Percentiles rank a stretch among this genome's conserved stretches.
Conservation (phyloP, 2,329 filamentous ascomycete genomes). For the Talaromyces albobiverticillius region DNA sequence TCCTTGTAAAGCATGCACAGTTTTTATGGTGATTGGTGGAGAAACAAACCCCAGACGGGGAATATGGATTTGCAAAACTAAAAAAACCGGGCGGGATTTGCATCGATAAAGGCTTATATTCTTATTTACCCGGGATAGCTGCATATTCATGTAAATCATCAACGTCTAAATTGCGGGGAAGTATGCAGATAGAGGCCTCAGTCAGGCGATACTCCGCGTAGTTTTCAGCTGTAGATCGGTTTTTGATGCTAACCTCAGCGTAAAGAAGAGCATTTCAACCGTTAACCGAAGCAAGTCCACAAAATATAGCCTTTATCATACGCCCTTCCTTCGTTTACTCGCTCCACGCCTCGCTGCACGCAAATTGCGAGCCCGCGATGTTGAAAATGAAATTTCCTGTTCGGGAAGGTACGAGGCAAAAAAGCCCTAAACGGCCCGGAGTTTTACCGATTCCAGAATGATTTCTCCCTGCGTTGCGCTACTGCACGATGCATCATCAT, state of each 20-base stretch:
- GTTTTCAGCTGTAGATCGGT: not conserved
- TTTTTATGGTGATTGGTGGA: not conserved
- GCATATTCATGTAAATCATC: not conserved
- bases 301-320: not conserved
- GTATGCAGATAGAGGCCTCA: not conserved
- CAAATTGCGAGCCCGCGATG: not conserved
- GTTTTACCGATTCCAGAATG: conserved; percentile 3
- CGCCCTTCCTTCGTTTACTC: not conserved
- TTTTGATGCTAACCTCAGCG: too few species aligned
- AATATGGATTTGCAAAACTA: not conserved
- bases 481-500: not conserved
- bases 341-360: too few species aligned
- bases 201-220: conserved; percentile 9
- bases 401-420: not conserved
- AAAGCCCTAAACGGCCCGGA: conserved; percentile 7
- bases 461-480: not conserved
- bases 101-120: not conserved
- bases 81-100: not conserved
- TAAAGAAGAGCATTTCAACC: not conserved
- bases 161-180: not conserved
- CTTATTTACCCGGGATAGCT: not conserved
- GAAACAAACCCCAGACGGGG: not conserved
- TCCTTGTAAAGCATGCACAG: not conserved
- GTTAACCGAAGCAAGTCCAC: too few species aligned
- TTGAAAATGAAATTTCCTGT: conserved; percentile 7